Evolutionary conservation across 2,329 filamentous ascomycete genomes (phyloP).

Genomic region (Talaromyces sp.): DNA sequence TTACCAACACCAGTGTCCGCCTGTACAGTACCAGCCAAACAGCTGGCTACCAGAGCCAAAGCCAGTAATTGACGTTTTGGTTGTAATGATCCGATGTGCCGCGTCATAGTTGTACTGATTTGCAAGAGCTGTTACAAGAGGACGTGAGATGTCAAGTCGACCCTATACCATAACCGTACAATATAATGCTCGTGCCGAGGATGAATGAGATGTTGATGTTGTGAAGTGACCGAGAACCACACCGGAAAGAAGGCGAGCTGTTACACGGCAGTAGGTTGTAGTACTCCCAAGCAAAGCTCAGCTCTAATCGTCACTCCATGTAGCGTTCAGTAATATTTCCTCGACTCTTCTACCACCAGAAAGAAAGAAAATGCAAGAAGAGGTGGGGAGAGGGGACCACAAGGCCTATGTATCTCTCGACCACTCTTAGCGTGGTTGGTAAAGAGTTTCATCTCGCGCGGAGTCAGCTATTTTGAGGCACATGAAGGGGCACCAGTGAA

Average conservation of each 20-base stretch:
- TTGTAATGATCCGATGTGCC: background rate
- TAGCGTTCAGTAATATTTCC: background rate
- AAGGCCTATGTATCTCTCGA: conserved; percentile 9
- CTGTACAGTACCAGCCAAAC: conserved; percentile 1
- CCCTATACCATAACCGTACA: background rate
- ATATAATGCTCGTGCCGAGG: background rate
- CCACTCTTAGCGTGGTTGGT: background rate
- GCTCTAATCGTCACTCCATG: background rate
- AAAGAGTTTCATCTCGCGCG: conserved; percentile 17
- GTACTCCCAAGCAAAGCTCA: conserved; percentile 7
- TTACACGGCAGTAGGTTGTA: conserved; percentile 9
- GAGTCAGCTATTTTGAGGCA: conserved; percentile 16
- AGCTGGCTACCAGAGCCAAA: conserved; percentile 12
- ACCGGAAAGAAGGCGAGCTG: background rate
- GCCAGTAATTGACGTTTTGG: background rate
- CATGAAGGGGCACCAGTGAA: conserved; percentile 2
- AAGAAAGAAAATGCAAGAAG: background rate
- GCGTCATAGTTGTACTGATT: conserved; percentile 5
- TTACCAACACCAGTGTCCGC: conserved; percentile 12
- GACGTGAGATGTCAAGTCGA: background rate
- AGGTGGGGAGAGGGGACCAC: background rate
- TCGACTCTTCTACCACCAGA: background rate
- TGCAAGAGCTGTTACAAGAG: background rate
- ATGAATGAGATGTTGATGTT: background rate
- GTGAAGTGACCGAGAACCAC: background rate